Evolutionary conservation across 1,139 yeast species (phyloP), one percentile per base, ranked within the genome.

Genomic region (Candida buenavistaensis): DNA sequence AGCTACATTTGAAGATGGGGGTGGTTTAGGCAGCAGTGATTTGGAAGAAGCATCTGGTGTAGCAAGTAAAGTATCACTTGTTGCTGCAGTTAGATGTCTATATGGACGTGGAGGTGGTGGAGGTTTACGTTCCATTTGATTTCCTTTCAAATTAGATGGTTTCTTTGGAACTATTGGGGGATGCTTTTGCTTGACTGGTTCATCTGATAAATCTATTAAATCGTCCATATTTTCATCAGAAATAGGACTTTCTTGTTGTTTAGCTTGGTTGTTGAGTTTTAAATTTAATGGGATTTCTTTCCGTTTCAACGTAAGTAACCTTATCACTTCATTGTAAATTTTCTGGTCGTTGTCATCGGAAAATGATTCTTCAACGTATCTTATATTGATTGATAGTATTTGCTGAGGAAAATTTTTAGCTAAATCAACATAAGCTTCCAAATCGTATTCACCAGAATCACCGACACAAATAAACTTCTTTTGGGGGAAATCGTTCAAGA

Each of bases 401-500:
- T 78, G 82, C 5, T 67, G 62, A 0, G 96, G 95, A 48, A 65
- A 78, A 20, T 57, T 48, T 24, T 63, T 58, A 0, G 95, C 88
- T 24, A 88, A 62, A 25, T 83, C 84, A 5, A 79, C 73, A 54
- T 92, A 94, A 0, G 97, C 95, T 52, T 94, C 98, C 30, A 92
- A 66, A 60, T 94, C 99, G 44, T 82, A 82, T 54, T 94, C 98
- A 2, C 98, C 97, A 2, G 97, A 83, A 56, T 94, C 99, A 14
- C 99, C 99, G 16, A 92, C 73, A 37, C 95, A 68, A 14, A 92
- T 70, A 53, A 92, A 92, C 50, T 75, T 79, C 45, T 90, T 80
- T 1, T 75, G 46, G 0, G 95, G 90, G 52, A 88, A 90, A 51
- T 90, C 96, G 2, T 60, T 57, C 19, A 88, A 48, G n/a, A 92